Evolutionary conservation across 176 grass and related monocot genomes (phyloP).

Genomic region (Triticum turgidum): DNA sequence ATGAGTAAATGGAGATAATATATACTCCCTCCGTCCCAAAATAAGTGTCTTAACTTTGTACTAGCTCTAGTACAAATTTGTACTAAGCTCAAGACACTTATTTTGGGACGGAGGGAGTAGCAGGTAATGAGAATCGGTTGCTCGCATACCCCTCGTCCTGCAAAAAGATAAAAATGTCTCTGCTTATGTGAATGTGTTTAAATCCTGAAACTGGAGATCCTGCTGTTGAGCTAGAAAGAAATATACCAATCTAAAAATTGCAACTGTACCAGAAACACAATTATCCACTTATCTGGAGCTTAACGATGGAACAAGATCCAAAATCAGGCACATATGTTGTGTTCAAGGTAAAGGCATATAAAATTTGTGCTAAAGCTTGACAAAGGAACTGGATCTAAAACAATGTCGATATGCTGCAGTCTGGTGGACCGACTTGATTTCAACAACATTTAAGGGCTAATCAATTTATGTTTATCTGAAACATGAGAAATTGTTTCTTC

Average conservation of each 20-base stretch:
- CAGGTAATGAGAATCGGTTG: neutral
- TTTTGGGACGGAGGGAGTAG: no score
- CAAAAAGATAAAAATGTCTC: neutral
- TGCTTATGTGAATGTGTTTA: neutral
- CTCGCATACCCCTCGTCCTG: neutral
- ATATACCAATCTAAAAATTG: neutral
- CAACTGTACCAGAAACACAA: neutral
- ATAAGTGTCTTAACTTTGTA: no score
- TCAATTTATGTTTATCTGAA: neutral
- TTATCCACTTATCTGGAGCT: neutral
- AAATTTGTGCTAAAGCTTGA: neutral
- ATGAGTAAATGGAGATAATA: neutral
- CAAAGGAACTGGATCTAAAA: neutral
- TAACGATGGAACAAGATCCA: neutral
- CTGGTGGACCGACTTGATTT: neutral
- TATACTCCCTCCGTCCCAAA: no score
- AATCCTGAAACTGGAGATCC: neutral
- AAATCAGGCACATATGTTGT: neutral
- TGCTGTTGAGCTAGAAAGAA: neutral
- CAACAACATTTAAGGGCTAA: conserved; percentile 1
- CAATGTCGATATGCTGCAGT: neutral
- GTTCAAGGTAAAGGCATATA: neutral
- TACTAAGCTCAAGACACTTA: no score
- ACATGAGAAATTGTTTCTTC: conserved; percentile 1
- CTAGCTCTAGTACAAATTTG: no score